These are phyloP conservation scores for Beauveria pseudobassiana DNA, from an alignment of 2,329 filamentous ascomycete species.

Conservation along the genomic window DNA sequence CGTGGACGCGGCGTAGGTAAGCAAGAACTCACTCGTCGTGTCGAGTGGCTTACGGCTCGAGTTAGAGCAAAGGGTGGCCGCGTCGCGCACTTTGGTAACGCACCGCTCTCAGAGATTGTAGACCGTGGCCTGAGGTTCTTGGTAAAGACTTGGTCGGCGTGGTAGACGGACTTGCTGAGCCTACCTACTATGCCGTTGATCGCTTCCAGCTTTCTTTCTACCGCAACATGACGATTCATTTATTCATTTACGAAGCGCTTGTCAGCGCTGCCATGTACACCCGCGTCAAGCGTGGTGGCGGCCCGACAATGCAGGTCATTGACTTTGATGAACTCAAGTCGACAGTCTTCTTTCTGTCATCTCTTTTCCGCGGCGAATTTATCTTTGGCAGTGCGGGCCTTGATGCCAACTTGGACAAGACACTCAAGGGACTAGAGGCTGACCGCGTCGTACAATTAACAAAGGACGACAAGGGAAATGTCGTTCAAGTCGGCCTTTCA, in stretches of 20 bases:
- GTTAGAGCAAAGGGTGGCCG: slow-evolving; percentile 81
- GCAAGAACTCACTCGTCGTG: slow-evolving; percentile 72
- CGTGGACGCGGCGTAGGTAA: slow-evolving; percentile 88
- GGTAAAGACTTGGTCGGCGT: slow-evolving; percentile 82
- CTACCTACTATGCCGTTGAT: slow-evolving; percentile 91
- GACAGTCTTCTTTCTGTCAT: slow-evolving; percentile 84
- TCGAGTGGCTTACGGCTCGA: slow-evolving; percentile 81
- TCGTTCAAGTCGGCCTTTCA: slow-evolving; percentile 66
- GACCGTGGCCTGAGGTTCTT: slow-evolving; percentile 82
- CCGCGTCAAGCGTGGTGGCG: slow-evolving; percentile 83
- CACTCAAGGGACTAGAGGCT: slow-evolving; percentile 66
- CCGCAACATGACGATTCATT: slow-evolving; percentile 97
- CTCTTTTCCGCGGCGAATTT: slow-evolving; percentile 92
- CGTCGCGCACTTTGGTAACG: slow-evolving; percentile 85
- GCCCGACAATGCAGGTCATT: slow-evolving; percentile 71
- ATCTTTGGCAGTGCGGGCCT: slow-evolving; percentile 90
- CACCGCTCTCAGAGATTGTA: slow-evolving; percentile 72
- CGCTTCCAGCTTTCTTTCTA: slow-evolving; percentile 97
- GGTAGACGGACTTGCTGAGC: slow-evolving; percentile 73
- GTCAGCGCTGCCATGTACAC: slow-evolving; percentile 89
- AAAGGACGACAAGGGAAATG: slow-evolving; percentile 44
- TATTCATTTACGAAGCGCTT: slow-evolving; percentile 90
- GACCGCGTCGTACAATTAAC: slow-evolving; percentile 70
- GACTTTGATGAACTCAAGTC: slow-evolving; percentile 62
- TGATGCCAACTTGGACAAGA: slow-evolving; percentile 70